Percentiles rank a stretch among this genome's conserved stretches.
Evolutionary conservation across 2,329 filamentous ascomycete genomes (phyloP).

Genomic region (Elsinoe arachidis): DNA sequence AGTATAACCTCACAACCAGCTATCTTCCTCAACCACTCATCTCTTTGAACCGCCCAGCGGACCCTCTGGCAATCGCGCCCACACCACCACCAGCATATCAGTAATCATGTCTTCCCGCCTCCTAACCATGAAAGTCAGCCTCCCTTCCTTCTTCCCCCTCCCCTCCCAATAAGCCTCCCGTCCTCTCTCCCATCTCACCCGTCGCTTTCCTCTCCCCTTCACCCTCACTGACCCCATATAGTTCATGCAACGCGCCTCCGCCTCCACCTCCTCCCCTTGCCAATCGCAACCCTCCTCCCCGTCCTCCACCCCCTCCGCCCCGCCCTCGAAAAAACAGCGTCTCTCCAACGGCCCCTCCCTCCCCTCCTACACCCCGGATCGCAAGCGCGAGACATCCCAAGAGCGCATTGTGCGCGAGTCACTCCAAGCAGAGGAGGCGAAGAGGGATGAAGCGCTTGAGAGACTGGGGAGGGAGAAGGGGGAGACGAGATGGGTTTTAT

Average conservation of each 20-base stretch:
- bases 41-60: background rate
- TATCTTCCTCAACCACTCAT: background rate
- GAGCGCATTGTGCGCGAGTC: background rate
- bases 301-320: conserved; percentile 36
- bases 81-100: background rate
- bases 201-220: background rate
- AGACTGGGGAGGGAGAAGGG: conserved; percentile 9
- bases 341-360: conserved; percentile 35
- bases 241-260: conserved; percentile 87
- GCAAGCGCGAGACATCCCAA: background rate
- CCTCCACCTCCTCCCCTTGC: conserved; percentile 37
- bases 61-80: background rate
- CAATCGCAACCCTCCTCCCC: background rate
- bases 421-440: conserved; percentile 4
- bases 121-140: conserved; percentile 70
- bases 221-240: conserved; percentile 23
- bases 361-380: conserved; percentile 24
- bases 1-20: background rate
- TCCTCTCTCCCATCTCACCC: background rate
- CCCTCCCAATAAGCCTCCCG: background rate
- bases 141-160: background rate
- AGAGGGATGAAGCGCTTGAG: conserved; percentile 7
- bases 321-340: conserved; percentile 57
- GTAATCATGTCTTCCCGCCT: conserved; percentile 73
- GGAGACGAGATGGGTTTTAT: conserved; percentile 8